A percentile compares a stretch with the other conserved stretches of the same genome.
Evolutionary conservation across 768 basidiomycete genomes (phyloP).

Genomic region (Panaeolus cyanescens): DNA sequence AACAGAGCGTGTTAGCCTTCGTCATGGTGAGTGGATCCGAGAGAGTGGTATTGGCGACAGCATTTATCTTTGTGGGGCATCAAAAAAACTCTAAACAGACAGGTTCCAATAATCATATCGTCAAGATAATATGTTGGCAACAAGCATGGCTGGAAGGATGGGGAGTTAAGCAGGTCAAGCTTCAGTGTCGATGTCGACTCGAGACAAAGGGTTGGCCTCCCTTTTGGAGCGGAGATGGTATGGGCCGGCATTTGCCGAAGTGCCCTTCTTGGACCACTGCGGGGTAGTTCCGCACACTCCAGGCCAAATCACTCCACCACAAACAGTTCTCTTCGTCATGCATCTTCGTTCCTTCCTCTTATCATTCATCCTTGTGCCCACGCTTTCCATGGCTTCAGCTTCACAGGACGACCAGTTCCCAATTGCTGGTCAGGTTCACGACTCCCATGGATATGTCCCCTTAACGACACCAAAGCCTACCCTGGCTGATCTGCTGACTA

Average conservation of each 20-base stretch:
- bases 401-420: constrained; percentile 32
- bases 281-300: not conserved
- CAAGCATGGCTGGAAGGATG: too few relatives aligned
- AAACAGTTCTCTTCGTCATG: constrained; percentile 25
- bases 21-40: too few relatives aligned
- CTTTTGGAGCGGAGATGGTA: not conserved
- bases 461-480: constrained; percentile 50
- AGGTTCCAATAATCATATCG: too few relatives aligned
- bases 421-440: constrained; percentile 26
- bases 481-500: constrained; percentile 76
- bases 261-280: not conserved
- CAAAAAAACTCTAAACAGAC: too few relatives aligned
- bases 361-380: constrained; percentile 29
- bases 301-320: constrained; percentile 5
- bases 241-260: not conserved
- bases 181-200: too few relatives aligned
- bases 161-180: too few relatives aligned
- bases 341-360: constrained; percentile 30
- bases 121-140: too few relatives aligned
- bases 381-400: constrained; percentile 27
- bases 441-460: constrained; percentile 29
- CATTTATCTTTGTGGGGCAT: too few relatives aligned
- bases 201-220: too few relatives aligned
- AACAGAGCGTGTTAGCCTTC: too few relatives aligned
- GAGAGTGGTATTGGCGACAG: too few relatives aligned